phyloP scores from a whole-genome alignment of 208 protist species.

The Trypanosoma congolense region DNA sequence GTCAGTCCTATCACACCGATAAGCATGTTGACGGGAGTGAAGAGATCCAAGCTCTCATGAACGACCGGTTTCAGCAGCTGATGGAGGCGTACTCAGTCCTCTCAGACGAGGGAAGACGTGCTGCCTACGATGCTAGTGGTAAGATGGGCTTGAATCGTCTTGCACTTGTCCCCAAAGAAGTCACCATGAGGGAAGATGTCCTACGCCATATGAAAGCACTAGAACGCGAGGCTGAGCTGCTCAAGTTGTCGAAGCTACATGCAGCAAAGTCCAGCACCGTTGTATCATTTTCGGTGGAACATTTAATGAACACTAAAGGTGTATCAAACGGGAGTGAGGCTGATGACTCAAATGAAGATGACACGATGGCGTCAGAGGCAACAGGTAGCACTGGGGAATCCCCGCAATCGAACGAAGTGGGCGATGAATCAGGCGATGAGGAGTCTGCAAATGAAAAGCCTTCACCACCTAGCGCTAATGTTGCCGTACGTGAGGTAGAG shows the following conservation, averaged over 20 bases:
- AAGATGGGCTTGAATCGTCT: conserved; percentile 38
- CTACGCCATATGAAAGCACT: conserved; percentile 52
- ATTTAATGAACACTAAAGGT: conserved; percentile 33
- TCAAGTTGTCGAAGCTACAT: conserved; percentile 50
- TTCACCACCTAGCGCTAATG: conserved; percentile 18
- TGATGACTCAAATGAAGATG: neutral
- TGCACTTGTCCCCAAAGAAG: conserved; percentile 47
- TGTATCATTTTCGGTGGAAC: conserved; percentile 48
- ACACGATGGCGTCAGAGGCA: too few species aligned
- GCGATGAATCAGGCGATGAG: neutral
- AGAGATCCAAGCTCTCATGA: conserved; percentile 57
- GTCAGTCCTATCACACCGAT: conserved; percentile 83
- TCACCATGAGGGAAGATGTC: conserved; percentile 40
- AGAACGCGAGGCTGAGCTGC: conserved; percentile 56
- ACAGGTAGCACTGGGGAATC: neutral
- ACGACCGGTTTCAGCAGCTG: conserved; percentile 72
- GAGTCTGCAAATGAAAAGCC: neutral
- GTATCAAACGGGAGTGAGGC: neutral
- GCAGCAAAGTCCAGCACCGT: conserved; percentile 42
- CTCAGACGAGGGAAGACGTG: conserved; percentile 62
- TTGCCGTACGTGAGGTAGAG: conserved; percentile 36
- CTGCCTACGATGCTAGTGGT: conserved; percentile 72
- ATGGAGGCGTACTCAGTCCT: conserved; percentile 78
- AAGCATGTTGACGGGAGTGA: conserved; percentile 50
- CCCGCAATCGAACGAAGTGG: neutral